Base-by-base conservation (phyloP, 2,329 filamentous ascomycete species). In the Fusarium circinatum region DNA sequence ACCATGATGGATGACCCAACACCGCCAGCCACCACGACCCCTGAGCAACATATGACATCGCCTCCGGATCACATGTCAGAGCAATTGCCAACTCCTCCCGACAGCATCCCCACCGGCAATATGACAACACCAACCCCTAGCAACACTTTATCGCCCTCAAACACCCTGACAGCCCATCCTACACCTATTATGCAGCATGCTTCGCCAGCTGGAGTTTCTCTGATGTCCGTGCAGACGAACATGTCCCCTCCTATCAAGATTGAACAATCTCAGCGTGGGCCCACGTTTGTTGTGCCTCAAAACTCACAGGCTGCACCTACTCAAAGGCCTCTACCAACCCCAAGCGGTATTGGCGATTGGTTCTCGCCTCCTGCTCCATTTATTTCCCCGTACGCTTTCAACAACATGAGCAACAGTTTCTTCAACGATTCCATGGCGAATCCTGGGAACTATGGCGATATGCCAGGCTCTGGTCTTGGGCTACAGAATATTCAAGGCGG, bases 311-410 rank as follows among this genome's bases (percentile, higher is more conserved):
- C 65, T 66, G 68, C 76, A 77, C 24, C 83, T 82, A 28, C 85
- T 84, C 83, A 86, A 45, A 85, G 85, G 8, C 78, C 87, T 4
- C 83, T 87, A 28, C 82, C 82, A 6, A 71, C 83, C 6, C 81
- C 83, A 3, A 82, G 81, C 12, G 79, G 84, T 8, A 82, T 83
- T 11, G 82, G 85, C 67, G 85, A 89, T 72, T 90, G 88, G 88
- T 89, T 88, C 80, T 85, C 83, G 17, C 86, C 86, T 1, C 86
- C 86, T 13, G 82, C 86, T 2, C 86, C 86, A 0, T 87, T 89
- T 71, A 86, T 89, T 56, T 86, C 87, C 5, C 87, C 88, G 0
- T 89, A 88, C 63, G 80, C 84, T 12, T 88, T 88, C 63, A 82
- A 82, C 41, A 82, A 81, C 24, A 82, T 84, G 75, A 82, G 81